phyloP scores from a whole-genome alignment of 331 rosid species.

The Phaseolus coccineus region DNA sequence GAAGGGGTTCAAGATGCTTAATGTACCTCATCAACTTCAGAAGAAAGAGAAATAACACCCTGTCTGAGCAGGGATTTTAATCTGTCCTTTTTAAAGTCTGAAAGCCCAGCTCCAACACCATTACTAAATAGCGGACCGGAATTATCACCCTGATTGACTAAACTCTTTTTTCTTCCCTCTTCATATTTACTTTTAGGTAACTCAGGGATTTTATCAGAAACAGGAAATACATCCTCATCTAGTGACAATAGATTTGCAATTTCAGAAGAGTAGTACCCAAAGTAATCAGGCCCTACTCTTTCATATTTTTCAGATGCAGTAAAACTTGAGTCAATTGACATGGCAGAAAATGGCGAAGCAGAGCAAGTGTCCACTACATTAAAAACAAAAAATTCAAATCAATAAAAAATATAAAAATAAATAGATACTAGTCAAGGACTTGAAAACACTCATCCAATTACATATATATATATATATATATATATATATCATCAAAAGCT shows the following conservation, averaged over 20 bases:
- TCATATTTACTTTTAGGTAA: conserved; percentile 39
- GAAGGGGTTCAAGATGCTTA: conserved; percentile 34
- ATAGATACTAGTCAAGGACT: not conserved
- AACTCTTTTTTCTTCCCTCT: conserved; percentile 43
- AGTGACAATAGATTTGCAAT: conserved; percentile 63
- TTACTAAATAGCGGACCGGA: conserved; percentile 53
- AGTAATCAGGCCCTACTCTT: conserved; percentile 79
- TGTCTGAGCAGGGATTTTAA: conserved; percentile 74
- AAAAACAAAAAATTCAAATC: conserved; percentile 10
- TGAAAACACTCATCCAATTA: conserved; percentile 2
- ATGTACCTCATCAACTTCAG: conserved; percentile 86
- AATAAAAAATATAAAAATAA: not conserved
- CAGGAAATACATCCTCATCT: conserved; percentile 56
- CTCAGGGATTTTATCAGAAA: conserved; percentile 42
- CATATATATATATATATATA: too few relatives aligned
- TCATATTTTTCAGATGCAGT: conserved; percentile 45
- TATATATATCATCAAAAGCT: too few relatives aligned
- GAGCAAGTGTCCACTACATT: conserved; percentile 44
- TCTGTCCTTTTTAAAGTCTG: conserved; percentile 65
- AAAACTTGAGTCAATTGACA: conserved; percentile 63
- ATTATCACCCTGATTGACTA: conserved; percentile 22
- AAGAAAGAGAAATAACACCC: conserved; percentile 69
- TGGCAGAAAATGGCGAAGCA: conserved; percentile 54
- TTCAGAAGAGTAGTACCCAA: conserved; percentile 68
- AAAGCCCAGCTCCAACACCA: conserved; percentile 56